Conservation (phyloP, 2,329 filamentous ascomycete genomes). For the Zarea fungicola region DNA sequence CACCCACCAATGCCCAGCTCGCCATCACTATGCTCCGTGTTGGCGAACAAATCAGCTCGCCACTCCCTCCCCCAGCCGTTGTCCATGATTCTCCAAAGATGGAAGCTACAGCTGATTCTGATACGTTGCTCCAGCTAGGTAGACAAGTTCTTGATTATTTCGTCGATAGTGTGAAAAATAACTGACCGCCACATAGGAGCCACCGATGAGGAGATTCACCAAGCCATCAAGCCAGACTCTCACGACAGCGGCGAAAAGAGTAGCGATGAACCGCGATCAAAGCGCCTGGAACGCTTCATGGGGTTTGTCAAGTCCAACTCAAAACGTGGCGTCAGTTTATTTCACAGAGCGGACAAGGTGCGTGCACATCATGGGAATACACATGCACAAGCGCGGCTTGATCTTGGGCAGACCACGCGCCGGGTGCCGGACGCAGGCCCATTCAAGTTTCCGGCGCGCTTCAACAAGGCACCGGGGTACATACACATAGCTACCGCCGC, state of each 20-base stretch:
- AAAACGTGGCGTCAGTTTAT: constrained; percentile 52
- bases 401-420: constrained; percentile 50
- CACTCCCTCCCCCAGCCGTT: constrained; percentile 56
- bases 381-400: constrained; percentile 65
- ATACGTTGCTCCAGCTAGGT: neutral
- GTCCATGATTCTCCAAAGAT: constrained; percentile 31
- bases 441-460: constrained; percentile 67
- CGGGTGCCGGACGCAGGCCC: constrained; percentile 54
- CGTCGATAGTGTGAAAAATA: neutral
- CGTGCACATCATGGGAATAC: constrained; percentile 45
- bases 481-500: neutral
- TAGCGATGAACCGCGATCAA: constrained; percentile 47
- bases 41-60: constrained; percentile 74
- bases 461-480: constrained; percentile 61
- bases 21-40: constrained; percentile 75
- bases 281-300: constrained; percentile 10
- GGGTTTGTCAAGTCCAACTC: constrained; percentile 1
- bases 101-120: constrained; percentile 37
- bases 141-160: neutral
- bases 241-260: neutral
- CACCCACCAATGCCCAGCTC: constrained; percentile 84
- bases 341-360: constrained; percentile 60
- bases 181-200: neutral
- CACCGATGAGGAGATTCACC: neutral
- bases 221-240: neutral